Evolutionary conservation across 1,139 yeast species (phyloP).

Genomic region (Debaryomyces fabryi): DNA sequence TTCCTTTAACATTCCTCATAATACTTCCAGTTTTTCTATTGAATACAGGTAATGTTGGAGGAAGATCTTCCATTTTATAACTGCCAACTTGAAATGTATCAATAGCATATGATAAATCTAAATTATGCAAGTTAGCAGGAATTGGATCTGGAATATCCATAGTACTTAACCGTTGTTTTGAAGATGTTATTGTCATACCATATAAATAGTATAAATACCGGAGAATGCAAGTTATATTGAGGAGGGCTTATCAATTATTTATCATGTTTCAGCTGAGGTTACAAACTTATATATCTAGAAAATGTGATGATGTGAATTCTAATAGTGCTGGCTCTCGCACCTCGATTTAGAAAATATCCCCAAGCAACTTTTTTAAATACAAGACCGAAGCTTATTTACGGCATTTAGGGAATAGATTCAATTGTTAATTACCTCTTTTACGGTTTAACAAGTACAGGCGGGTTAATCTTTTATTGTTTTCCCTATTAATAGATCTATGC

Average conservation of each 20-base stretch:
- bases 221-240: not conserved
- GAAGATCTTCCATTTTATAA: constrained; percentile 32
- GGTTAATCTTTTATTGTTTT: not conserved
- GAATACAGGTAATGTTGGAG: constrained; percentile 33
- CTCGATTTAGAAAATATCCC: not conserved
- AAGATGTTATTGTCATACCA: not conserved
- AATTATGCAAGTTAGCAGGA: constrained; percentile 25
- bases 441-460: not conserved
- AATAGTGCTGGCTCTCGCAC: constrained; percentile 12
- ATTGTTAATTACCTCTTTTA: not conserved
- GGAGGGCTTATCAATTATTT: not conserved
- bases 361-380: constrained; percentile 3
- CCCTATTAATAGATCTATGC: not conserved
- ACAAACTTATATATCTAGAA: not conserved
- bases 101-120: constrained; percentile 35
- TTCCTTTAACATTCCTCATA: constrained; percentile 19
- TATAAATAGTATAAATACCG: not conserved
- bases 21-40: constrained; percentile 26
- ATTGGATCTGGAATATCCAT: constrained; percentile 27
- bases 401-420: not conserved
- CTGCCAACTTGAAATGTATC: constrained; percentile 32
- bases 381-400: not conserved
- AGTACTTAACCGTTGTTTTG: constrained; percentile 25
- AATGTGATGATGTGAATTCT: not conserved
- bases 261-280: not conserved